phyloP scores from a whole-genome alignment of 768 basidiomycete genomes.

The Boletus pseudopeckii region DNA sequence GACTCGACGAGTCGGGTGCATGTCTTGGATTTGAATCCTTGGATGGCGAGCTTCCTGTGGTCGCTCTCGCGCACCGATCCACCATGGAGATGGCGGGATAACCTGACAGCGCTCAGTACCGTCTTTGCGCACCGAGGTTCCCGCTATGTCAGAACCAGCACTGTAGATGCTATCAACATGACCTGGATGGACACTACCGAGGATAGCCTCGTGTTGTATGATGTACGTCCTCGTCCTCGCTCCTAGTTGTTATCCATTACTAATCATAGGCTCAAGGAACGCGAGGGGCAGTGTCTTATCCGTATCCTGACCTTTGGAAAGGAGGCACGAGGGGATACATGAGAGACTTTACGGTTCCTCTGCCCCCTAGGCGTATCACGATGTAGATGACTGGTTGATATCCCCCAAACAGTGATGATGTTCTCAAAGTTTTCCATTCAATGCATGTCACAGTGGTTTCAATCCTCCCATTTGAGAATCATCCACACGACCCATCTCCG shows the following conservation, averaged over 20 bases:
- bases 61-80: constrained; percentile 24
- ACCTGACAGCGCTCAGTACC: constrained; percentile 26
- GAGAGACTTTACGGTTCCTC: constrained; percentile 6
- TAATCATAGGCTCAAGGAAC: constrained; percentile 22
- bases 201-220: constrained; percentile 56
- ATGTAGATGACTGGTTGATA: background rate
- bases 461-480: constrained; percentile 44
- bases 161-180: constrained; percentile 43
- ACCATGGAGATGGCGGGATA: constrained; percentile 33
- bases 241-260: background rate
- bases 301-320: constrained; percentile 32
- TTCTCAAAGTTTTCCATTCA: background rate
- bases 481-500: constrained; percentile 74
- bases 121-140: constrained; percentile 26
- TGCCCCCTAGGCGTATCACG: background rate
- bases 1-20: constrained; percentile 27
- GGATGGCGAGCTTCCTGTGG: constrained; percentile 24
- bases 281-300: constrained; percentile 32
- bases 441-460: constrained; percentile 15
- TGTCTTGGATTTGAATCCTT: constrained; percentile 30
- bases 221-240: constrained; percentile 38
- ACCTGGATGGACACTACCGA: constrained; percentile 55
- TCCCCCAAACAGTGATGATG: background rate
- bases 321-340: constrained; percentile 15
- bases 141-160: constrained; percentile 33